Evolutionary conservation across 2,329 filamentous ascomycete genomes (phyloP), one percentile per base, ranked within the genome.

Genomic region (Didymella pinodella): DNA sequence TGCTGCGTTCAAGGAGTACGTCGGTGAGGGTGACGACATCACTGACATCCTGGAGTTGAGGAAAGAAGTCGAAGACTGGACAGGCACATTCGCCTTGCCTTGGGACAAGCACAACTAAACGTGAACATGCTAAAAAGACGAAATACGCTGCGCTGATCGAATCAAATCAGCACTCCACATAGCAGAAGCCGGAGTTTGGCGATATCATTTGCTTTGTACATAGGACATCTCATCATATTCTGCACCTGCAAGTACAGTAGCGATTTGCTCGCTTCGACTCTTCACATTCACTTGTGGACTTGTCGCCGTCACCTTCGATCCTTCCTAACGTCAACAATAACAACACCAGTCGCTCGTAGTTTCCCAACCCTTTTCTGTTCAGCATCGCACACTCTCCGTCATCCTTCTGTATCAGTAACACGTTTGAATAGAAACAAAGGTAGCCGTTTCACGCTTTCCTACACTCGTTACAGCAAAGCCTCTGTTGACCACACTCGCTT

Each of bases 41-140:
- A 77, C 74, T 5, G 77, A 79, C 25, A 77, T 79, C 32, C 70
- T 79, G 28, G 74, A 78, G 57, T 61, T 79, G 31, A 65, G 77
- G 47, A 73, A 74, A 52, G 77, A 79, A 47, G 77, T 79, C 7
- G 75, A 77, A 59, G 76, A 78, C 48, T 79, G 77, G 77, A 77
- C 78, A 14, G 74, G 75, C 20, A 79, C 77, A 7, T 79, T 79
- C 58, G 75, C 72, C 26, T 64, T 79, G 25, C 77, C 77, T 1
- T 79, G 77, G 77, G 70, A 73, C 52, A 76, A 76, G 65, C 55
- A 63, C 38, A 63, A 64, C 48, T 75, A 59, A 61, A 49, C 2
- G n/a, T 22, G 20, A 25, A n/a, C 4, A 26, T n/a, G 28, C 32
- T n/a, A 36, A 18, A 25, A 16, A 50, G n/a, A 41, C 6, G 22